Evolutionary conservation across 768 basidiomycete genomes (phyloP).

Genomic region (Mycena haematopus): DNA sequence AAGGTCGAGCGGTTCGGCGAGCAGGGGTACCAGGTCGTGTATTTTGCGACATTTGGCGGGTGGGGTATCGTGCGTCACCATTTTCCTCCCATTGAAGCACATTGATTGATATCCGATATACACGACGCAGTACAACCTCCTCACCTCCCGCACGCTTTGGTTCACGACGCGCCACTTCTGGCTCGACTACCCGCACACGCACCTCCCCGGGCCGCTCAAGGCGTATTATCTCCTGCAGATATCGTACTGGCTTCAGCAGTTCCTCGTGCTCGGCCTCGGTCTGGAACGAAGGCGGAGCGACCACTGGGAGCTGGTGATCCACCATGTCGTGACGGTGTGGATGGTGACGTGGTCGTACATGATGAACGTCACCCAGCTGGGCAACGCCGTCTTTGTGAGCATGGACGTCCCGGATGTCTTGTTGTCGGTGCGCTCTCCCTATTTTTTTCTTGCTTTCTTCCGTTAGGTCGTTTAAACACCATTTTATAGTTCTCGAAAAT

Average conservation of each 20-base stretch:
- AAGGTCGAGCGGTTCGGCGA: conserved; percentile 74
- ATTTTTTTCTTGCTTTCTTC: no score
- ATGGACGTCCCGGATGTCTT: conserved; percentile 16
- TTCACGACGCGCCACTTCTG: background rate
- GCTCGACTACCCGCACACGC: conserved; percentile 15
- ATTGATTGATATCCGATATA: background rate
- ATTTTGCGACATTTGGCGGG: conserved; percentile 57
- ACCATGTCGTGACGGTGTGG: conserved; percentile 21
- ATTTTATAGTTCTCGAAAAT: conserved; percentile 5
- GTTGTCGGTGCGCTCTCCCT: conserved; percentile 7
- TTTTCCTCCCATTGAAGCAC: background rate
- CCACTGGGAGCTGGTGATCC: conserved; percentile 6
- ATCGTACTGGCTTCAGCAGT: conserved; percentile 20
- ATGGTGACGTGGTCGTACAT: conserved; percentile 21
- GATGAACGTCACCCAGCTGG: conserved; percentile 21
- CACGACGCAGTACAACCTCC: conserved; percentile 2
- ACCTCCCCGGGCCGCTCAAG: conserved; percentile 14
- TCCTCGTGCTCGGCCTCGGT: conserved; percentile 7
- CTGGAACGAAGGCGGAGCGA: conserved; percentile 15
- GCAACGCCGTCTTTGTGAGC: conserved; percentile 17
- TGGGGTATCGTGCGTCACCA: conserved; percentile 61
- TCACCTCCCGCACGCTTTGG: background rate
- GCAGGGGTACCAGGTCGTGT: conserved; percentile 71
- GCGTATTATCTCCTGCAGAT: conserved; percentile 12
- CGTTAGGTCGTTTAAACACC: background rate